Conservation (phyloP, 306 rosid species). For the Gillenia trifoliata region DNA sequence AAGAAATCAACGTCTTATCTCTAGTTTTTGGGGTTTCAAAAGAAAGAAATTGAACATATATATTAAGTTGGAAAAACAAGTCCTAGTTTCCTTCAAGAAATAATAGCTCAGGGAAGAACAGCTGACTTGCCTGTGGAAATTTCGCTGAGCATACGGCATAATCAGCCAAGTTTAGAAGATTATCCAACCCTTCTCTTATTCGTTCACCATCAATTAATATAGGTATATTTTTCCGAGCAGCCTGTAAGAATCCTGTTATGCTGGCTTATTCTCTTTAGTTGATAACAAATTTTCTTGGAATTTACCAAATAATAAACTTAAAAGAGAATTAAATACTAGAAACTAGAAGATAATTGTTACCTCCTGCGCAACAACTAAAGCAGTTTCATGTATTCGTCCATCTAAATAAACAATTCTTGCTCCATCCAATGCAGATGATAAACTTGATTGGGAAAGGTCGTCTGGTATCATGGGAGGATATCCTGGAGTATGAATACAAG, state of each 20-base stretch:
- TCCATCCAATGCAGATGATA: slow-evolving; percentile 64
- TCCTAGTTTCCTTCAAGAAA: slow-evolving; percentile 15
- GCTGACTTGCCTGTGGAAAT: slow-evolving; percentile 76
- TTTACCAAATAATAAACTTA: background rate
- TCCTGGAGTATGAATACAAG: slow-evolving; percentile 78
- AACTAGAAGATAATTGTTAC: slow-evolving; percentile 35
- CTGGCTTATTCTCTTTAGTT: slow-evolving; percentile 7
- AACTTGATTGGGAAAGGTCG: slow-evolving; percentile 52
- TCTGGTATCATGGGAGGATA: slow-evolving; percentile 72
- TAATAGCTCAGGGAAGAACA: slow-evolving; percentile 6
- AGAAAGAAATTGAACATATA: background rate
- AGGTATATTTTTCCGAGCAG: slow-evolving; percentile 54
- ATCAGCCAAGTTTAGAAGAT: slow-evolving; percentile 58
- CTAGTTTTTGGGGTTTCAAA: background rate
- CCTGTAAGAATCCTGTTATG: slow-evolving; percentile 51
- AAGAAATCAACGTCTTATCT: background rate
- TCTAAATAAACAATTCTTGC: slow-evolving; percentile 74
- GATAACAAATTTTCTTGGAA: background rate
- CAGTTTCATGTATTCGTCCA: slow-evolving; percentile 59
- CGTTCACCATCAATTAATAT: slow-evolving; percentile 80
- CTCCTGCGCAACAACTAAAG: slow-evolving; percentile 77
- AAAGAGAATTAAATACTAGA: background rate
- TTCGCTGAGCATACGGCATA: slow-evolving; percentile 70
- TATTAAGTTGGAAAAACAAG: background rate
- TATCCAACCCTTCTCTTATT: slow-evolving; percentile 74